A percentile compares a stretch with the other conserved stretches of the same genome.
Evolutionary conservation across 306 rosid species (phyloP).

Genomic region (Trichosanthes cucumerina): DNA sequence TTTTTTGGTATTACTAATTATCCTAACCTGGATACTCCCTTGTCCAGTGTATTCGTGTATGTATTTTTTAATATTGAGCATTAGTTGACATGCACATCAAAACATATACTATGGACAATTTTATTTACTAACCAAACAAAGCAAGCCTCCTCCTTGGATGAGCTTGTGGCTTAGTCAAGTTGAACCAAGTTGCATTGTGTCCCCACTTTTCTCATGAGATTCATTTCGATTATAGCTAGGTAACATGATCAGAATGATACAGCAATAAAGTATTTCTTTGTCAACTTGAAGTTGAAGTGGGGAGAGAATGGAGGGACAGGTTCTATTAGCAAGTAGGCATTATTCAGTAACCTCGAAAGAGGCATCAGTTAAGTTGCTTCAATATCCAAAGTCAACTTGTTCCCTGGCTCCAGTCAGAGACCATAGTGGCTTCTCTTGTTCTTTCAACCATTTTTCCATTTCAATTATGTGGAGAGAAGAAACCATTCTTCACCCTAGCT

Average conservation of each 20-base stretch:
- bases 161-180: neutral
- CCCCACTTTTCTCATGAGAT: neutral
- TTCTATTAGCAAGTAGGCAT: neutral
- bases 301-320: neutral
- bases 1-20: slow-evolving; percentile 56
- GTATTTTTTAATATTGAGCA: neutral
- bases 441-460: neutral
- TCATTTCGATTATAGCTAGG: neutral
- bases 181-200: neutral
- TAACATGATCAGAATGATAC: neutral
- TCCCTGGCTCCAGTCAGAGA: neutral
- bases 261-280: neutral
- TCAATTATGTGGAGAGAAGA: neutral
- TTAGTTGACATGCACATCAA: neutral
- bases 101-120: neutral
- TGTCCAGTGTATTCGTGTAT: neutral
- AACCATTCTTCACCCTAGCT: neutral
- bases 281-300: neutral
- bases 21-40: neutral
- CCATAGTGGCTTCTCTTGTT: neutral
- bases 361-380: neutral
- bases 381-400: neutral
- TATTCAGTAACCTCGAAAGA: neutral
- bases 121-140: neutral
- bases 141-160: neutral